Percentiles rank a stretch among this genome's conserved stretches.
Evolutionary conservation across 1,139 yeast species (phyloP).

Genomic region (Magnusiomyces suaveolens): DNA sequence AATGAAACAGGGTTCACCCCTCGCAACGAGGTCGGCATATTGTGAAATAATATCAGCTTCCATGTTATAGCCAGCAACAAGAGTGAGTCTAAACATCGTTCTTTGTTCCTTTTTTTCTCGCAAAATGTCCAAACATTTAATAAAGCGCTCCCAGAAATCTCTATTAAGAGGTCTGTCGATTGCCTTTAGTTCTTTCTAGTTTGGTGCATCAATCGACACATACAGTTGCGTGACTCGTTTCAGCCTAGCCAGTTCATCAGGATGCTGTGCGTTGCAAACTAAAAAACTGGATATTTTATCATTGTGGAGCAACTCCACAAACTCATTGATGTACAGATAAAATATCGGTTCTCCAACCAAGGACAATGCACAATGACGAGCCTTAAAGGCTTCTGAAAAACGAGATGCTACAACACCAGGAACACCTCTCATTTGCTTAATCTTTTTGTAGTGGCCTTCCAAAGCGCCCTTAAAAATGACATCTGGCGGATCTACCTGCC

Average conservation of each 20-base stretch:
- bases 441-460: constrained; percentile 80
- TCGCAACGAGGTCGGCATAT: constrained; percentile 81
- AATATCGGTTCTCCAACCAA: constrained; percentile 92
- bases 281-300: constrained; percentile 73
- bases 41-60: constrained; percentile 66
- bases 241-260: constrained; percentile 62
- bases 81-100: constrained; percentile 81
- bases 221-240: constrained; percentile 79
- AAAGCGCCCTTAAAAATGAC: constrained; percentile 75
- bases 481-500: constrained; percentile 90
- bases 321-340: constrained; percentile 82
- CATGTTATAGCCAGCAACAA: constrained; percentile 89
- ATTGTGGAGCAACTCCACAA: constrained; percentile 68
- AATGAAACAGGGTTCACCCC: constrained; percentile 77
- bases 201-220: constrained; percentile 88
- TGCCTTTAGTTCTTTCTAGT: constrained; percentile 64
- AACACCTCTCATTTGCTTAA: constrained; percentile 89
- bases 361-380: constrained; percentile 83
- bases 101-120: constrained; percentile 74
- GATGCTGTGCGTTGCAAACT: constrained; percentile 95
- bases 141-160: constrained; percentile 87
- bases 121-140: constrained; percentile 69
- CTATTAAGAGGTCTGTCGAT: constrained; percentile 83
- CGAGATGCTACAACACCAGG: constrained; percentile 89
- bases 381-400: constrained; percentile 82